These are phyloP conservation scores for Coffea humblotiana DNA, from an alignment of 305 asterid species.

Conservation along the genomic window DNA sequence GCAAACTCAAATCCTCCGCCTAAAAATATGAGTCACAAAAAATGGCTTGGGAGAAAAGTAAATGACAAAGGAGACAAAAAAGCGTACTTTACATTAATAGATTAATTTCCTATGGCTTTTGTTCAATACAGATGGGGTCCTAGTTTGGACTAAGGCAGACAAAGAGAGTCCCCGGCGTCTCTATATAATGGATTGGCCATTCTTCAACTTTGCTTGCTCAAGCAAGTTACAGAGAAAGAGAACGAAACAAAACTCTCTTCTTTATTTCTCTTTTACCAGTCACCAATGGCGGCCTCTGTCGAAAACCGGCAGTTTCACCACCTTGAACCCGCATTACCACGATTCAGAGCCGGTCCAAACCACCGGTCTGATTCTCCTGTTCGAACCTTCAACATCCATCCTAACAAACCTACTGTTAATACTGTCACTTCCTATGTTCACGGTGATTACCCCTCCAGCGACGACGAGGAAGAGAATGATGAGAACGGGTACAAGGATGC, in stretches of 20 bases:
- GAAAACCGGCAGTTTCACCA: constrained; percentile 63
- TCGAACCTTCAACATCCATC: constrained; percentile 34
- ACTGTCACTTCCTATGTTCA: not conserved
- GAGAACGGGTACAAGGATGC: constrained; percentile 22
- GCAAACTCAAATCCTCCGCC: no score
- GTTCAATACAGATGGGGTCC: no score
- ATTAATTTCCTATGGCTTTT: no score
- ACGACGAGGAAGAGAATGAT: constrained; percentile 49
- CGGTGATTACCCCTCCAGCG: constrained; percentile 45
- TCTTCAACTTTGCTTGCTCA: constrained; percentile 17
- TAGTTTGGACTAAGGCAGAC: not conserved
- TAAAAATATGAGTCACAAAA: no score
- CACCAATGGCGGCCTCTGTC: constrained; percentile 79
- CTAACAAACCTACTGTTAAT: constrained; percentile 11
- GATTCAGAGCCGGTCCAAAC: constrained; percentile 36
- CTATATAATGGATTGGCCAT: constrained; percentile 40
- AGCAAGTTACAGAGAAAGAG: constrained; percentile 13
- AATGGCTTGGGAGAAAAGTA: no score
- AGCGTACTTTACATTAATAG: no score
- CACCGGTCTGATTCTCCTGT: constrained; percentile 67
- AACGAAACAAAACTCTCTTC: constrained; percentile 11
- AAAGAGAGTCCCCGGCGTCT: constrained; percentile 12
- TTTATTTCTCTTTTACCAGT: constrained; percentile 8
- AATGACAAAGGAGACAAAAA: no score
- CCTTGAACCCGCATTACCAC: constrained; percentile 45